phyloP scores from a whole-genome alignment of 2,329 filamentous ascomycete species.

The Botrytis squamosa region DNA sequence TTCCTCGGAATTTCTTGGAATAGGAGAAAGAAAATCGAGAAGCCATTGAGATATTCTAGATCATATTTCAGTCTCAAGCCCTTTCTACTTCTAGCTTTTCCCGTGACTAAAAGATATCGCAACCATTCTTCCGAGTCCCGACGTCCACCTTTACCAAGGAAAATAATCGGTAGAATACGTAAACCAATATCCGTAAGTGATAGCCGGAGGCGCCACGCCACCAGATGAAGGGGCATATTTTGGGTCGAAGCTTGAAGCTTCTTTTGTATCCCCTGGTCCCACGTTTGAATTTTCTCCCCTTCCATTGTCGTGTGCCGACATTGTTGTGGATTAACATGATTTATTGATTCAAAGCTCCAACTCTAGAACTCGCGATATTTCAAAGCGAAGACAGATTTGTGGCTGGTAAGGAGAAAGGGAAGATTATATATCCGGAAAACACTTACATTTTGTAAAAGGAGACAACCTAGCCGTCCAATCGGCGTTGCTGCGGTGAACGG shows the following conservation, averaged over 20 bases:
- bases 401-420: neutral
- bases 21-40: neutral
- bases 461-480: neutral
- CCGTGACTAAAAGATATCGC: neutral
- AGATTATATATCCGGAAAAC: neutral
- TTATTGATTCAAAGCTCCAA: neutral
- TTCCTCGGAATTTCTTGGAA: neutral
- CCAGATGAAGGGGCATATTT: constrained; percentile 10
- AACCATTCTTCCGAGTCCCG: neutral
- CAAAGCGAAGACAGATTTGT: neutral
- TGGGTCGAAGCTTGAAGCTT: neutral
- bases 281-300: neutral
- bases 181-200: neutral
- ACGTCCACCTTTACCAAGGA: neutral
- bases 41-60: neutral
- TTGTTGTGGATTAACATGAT: neutral
- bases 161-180: neutral
- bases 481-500: neutral
- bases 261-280: neutral
- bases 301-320: neutral
- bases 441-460: neutral
- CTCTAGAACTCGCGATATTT: neutral
- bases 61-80: neutral
- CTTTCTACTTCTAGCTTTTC: neutral
- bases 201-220: constrained; percentile 14